These are phyloP conservation scores for Pterulicium gracile DNA, from an alignment of 1,284 basidiomycete species.

Conservation along the genomic window DNA sequence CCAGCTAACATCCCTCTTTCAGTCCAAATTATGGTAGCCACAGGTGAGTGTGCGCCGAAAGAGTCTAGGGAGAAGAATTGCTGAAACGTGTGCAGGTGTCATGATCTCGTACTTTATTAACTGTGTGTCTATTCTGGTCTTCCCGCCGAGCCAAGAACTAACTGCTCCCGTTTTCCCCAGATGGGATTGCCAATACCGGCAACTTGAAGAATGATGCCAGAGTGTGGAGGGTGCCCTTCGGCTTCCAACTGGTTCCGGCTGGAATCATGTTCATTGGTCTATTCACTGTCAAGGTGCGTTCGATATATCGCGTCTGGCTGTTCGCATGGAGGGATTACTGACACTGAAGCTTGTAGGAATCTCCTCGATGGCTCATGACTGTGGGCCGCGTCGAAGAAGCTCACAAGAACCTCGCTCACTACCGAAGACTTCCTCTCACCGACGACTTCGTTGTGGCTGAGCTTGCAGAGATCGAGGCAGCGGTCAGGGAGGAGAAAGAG, in stretches of 20 bases:
- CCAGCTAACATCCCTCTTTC: too few relatives aligned
- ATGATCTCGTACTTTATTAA: slow-evolving; percentile 76
- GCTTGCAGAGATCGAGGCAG: slow-evolving; percentile 47
- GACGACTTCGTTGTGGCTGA: slow-evolving; percentile 40
- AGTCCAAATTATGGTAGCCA: slow-evolving; percentile 77
- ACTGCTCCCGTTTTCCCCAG: not conserved
- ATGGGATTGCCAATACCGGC: too few relatives aligned
- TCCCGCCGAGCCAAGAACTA: not conserved
- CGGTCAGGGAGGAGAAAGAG: slow-evolving; percentile 38
- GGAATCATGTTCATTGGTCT: slow-evolving; percentile 70
- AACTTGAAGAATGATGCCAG: too few relatives aligned
- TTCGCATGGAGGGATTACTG: slow-evolving; percentile 2
- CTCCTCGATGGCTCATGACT: slow-evolving; percentile 53
- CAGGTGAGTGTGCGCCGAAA: too few relatives aligned
- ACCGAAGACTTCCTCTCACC: slow-evolving; percentile 39
- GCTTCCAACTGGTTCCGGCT: slow-evolving; percentile 66
- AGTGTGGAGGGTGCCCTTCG: slow-evolving; percentile 69
- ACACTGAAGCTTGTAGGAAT: slow-evolving; percentile 43
- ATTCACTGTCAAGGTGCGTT: slow-evolving; percentile 47
- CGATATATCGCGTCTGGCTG: not conserved
- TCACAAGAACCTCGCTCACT: slow-evolving; percentile 37
- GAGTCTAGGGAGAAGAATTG: too few relatives aligned
- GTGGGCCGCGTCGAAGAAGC: slow-evolving; percentile 42
- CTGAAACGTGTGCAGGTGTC: too few relatives aligned
- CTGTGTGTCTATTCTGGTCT: slow-evolving; percentile 31